Evolutionary conservation across 2,329 filamentous ascomycete genomes (phyloP), one percentile per base, ranked within the genome.

Genomic region (Cryphonectria naterciae): DNA sequence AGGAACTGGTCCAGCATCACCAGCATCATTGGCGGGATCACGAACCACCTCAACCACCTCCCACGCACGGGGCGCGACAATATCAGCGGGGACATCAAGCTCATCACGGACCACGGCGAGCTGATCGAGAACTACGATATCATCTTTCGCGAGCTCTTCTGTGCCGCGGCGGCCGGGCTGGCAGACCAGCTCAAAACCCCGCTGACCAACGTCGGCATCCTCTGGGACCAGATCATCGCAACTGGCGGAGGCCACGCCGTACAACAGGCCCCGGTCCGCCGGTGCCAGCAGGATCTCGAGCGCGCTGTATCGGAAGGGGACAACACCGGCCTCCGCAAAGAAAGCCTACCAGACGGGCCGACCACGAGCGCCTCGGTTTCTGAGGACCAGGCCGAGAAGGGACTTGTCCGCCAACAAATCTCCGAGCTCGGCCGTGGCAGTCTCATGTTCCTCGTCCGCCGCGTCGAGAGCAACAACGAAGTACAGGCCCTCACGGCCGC

Each of bases 111-210:
- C 68, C 81, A 90, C 73, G 83, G 87, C 1, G 85, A 88, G 32
- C 82, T 88, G 17, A 87, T 92, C 67, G 84, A 89, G 15, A 87
- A 93, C 72, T 95, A 95, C 78, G 91, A 93, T 46, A 83, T 91
- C 22, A 85, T 95, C 1, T 94, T 97, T 78, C 90, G 93, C 35
- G 93, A 97, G 77, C 85, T 95, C 13, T 97, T 97, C 79, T 97
- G 93, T 77, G 85, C 93, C 13, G 92, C 93, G 2, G 93, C 94
- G 0, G 85, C 90, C 7, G 88, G 90, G n/a, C 86, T 97, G 10
- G 92, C 94, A 0, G 84, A 87, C 17, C 87, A 88, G 67, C 83
- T 95, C 73, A 88, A 89, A 72, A 87, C 88, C 58, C 85, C 87
- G 4, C 81, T 95, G 1, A 84, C 87, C 8, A 85, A 89, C 4